Evolutionary conservation across 2,329 filamentous ascomycete species (phyloP), one percentile per base, ranked within the genome.

Genomic region (Didymella segeticola): DNA sequence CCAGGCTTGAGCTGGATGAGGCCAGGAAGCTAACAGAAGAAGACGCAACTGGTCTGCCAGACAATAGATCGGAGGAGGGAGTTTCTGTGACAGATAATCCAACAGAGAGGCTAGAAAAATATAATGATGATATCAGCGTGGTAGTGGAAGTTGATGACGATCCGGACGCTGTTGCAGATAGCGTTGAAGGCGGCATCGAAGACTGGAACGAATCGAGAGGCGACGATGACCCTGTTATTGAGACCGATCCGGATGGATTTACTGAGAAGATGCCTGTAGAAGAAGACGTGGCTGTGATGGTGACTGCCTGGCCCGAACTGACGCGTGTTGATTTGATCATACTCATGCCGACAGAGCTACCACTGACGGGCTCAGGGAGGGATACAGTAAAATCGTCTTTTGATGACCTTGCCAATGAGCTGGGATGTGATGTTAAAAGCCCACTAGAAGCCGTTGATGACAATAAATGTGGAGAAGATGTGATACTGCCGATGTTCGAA

Each of bases 371-470:
- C 4, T 33, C 29, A 25, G 56, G 51, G 9, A 57, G 37, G 11
- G 51, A 53, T 3, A 56, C 29, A 4, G 58, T 61, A 23, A 59
- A 58, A 1, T 17, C 30, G 7, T 27, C 51, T 12, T 47, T 56
- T 17, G 33, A 34, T 3, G 20, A 10, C 7, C 27, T 30, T 7
- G 11, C 15, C 20, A 20, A 5, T 11, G 26, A 26, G 22, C 43
- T 43, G 2, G 27, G 19, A 2, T 26, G 14, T 2, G 12, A 20
- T 7, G 39, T 33, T 6, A 29, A 26, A 31, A 20, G 5, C 26
- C 8, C 31, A 29, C 23, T 15, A 3, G 43, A 17, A 47, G 10
- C 4, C 4, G 9, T n/a, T 0, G 25, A 47, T 26, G 20, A 12
- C 4, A 29, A 8, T 4, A 36, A 8, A 14, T 8, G n/a, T 5